Evolutionary conservation across 2,329 filamentous ascomycete species (phyloP), one percentile per base, ranked within the genome.

Genomic region (Stachybotrys chartarum): DNA sequence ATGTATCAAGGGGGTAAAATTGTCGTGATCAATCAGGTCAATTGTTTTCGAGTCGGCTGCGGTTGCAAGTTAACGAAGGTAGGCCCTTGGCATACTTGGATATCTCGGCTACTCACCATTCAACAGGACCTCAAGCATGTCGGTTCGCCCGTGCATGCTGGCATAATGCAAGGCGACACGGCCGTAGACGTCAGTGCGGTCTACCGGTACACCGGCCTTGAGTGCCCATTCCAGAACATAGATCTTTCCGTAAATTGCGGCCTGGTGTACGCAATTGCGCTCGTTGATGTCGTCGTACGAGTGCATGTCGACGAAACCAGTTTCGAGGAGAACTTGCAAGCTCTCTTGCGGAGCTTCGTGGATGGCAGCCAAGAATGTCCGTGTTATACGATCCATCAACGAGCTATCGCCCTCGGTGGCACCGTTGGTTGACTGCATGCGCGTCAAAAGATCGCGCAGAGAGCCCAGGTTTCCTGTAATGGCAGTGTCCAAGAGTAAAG

Each of bases 241-340:
- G 10, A 82, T 75, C 64, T 92, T 92, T 18, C 92, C 92, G 58
- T 95, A 96, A 53, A 97, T 97, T 1, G 92, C 88, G n/a, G 94
- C 90, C 72, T 97, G 94, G 64, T 99, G 94, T 50, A 99, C 78
- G 66, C 92, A 96, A 65, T 97, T 99, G 46, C 94, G 83, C 74
- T 97, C 93, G 65, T 97, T 99, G 70, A 99, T 97, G 65, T 97
- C 92, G 68, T 99, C 94, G 64, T 96, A 91, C 1, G 91, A 94
- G 65, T 91, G 86, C n/a, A 97, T 81, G 69, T 97, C 88, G 39
- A 99, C 90, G 30, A 94, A 75, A 0, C 84, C 84, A 3, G 92
- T 96, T 51, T 89, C 85, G 30, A 97, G 77, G 30, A 99, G 80
- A 6, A 90, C 76, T 56, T 84, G 82, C 18, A 97, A 77, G 8